Evolutionary conservation across 2,329 filamentous ascomycete species (phyloP).

Genomic region (Bimuria novae-zelandiae): DNA sequence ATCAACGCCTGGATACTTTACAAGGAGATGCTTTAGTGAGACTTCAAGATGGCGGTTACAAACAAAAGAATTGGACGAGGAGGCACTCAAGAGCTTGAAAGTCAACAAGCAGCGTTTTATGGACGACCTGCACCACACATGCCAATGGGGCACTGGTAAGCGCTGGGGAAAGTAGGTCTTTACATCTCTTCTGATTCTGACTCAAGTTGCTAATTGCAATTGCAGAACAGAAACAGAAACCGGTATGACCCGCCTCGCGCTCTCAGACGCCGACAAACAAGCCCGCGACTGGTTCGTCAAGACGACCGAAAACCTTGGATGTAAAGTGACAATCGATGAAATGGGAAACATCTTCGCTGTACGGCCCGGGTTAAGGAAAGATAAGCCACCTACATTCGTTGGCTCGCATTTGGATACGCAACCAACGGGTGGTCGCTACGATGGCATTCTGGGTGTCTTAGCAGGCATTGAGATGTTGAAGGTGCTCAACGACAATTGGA

Average conservation of each 20-base stretch:
- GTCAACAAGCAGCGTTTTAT: slow-evolving; percentile 65
- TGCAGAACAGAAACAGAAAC: slow-evolving; percentile 63
- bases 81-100: slow-evolving; percentile 58
- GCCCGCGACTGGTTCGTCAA: slow-evolving; percentile 77
- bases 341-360: slow-evolving; percentile 85
- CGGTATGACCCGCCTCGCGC: slow-evolving; percentile 75
- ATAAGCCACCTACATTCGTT: slow-evolving; percentile 66
- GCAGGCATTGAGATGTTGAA: slow-evolving; percentile 75
- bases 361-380: slow-evolving; percentile 63
- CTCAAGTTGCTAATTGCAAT: slow-evolving; percentile 8
- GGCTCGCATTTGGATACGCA: slow-evolving; percentile 68
- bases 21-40: slow-evolving; percentile 31
- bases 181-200: background rate
- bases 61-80: slow-evolving; percentile 56
- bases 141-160: slow-evolving; percentile 68
- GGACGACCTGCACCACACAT: slow-evolving; percentile 67
- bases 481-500: slow-evolving; percentile 67
- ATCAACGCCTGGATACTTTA: background rate
- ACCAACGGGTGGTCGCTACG: slow-evolving; percentile 69
- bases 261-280: slow-evolving; percentile 72
- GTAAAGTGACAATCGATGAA: slow-evolving; percentile 68
- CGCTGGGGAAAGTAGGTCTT: slow-evolving; percentile 67
- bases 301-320: slow-evolving; percentile 66
- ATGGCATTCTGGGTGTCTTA: slow-evolving; percentile 76
- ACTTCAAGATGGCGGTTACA: slow-evolving; percentile 43